Percentiles rank a stretch among this genome's conserved stretches.
Conservation (phyloP, 2,329 filamentous ascomycete species). For the Simplicillium sp. region DNA sequence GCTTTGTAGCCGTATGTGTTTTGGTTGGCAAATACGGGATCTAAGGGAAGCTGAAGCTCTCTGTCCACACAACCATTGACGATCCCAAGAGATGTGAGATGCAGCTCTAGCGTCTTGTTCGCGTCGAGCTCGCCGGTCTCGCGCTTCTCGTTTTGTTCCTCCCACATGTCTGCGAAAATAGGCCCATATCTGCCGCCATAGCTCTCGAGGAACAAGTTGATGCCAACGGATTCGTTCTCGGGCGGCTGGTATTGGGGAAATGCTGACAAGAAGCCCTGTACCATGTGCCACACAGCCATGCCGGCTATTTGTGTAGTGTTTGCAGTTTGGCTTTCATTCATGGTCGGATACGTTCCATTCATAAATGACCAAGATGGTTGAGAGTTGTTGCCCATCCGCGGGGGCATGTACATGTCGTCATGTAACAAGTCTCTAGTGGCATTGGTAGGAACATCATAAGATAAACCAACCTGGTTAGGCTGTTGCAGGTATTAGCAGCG, state of each 20-base stretch:
- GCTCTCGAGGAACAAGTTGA: conserved; percentile 61
- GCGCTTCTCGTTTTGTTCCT: conserved; percentile 52
- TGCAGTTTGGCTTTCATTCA: conserved; percentile 34
- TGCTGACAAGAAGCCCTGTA: conserved; percentile 49
- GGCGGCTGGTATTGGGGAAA: conserved; percentile 51
- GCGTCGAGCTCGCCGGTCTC: conserved; percentile 36
- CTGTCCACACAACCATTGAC: conserved; percentile 64
- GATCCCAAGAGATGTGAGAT: conserved; percentile 56
- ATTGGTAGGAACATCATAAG: conserved; percentile 55
- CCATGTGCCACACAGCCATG: conserved; percentile 54
- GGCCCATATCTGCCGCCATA: conserved; percentile 65
- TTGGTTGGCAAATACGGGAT: conserved; percentile 47
- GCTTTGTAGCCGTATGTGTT: conserved; percentile 57
- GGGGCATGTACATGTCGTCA: conserved; percentile 21
- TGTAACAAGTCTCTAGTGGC: conserved; percentile 43
- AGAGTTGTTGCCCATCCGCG: conserved; percentile 9
- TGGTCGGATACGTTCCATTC: conserved; percentile 58
- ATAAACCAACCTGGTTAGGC: conserved; percentile 62
- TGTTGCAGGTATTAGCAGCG: conserved; percentile 21
- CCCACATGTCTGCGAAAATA: conserved; percentile 47
- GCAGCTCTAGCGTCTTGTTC: conserved; percentile 47
- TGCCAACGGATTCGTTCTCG: conserved; percentile 36
- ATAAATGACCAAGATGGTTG: conserved; percentile 27
- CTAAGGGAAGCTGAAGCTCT: conserved; percentile 48
- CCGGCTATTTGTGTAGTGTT: conserved; percentile 49